Evolutionary conservation across 805 yeast genomes (phyloP).

Genomic region (Nakazawaea wyomingensis): DNA sequence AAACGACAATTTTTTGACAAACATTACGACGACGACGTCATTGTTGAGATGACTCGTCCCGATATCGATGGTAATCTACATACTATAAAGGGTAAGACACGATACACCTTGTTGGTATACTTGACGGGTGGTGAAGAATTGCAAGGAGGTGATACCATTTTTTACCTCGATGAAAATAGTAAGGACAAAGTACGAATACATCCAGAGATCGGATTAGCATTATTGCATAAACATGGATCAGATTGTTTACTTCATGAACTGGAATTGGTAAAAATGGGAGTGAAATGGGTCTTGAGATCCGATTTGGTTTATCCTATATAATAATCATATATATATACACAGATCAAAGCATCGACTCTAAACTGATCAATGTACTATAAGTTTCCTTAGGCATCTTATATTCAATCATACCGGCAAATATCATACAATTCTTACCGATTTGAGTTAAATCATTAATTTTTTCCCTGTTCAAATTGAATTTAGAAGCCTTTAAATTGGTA

Average conservation of each 20-base stretch:
- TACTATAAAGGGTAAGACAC: conserved; percentile 33
- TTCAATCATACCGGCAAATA: conserved; percentile 92
- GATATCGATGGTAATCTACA: background rate
- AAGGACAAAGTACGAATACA: conserved; percentile 24
- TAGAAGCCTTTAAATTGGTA: conserved; percentile 36
- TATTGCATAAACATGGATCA: conserved; percentile 62
- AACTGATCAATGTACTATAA: conserved; percentile 59
- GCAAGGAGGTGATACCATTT: conserved; percentile 56
- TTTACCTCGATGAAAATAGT: conserved; percentile 27
- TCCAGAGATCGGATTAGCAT: conserved; percentile 51
- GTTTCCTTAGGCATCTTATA: conserved; percentile 88
- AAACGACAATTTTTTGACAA: conserved; percentile 55
- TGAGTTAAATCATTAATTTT: conserved; percentile 51
- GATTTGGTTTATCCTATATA: conserved; percentile 8
- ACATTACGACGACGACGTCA: conserved; percentile 57
- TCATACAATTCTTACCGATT: conserved; percentile 82
- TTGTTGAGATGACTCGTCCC: conserved; percentile 21
- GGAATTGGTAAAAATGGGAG: conserved; percentile 43
- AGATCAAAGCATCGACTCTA: conserved; percentile 43
- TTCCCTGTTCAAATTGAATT: conserved; percentile 36
- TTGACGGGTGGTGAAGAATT: conserved; percentile 53
- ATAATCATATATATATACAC: background rate
- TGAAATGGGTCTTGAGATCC: conserved; percentile 55
- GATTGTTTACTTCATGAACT: conserved; percentile 61
- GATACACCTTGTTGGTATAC: conserved; percentile 57